Conservation (phyloP, 495 filamentous ascomycete species). For the Xylaria intraflava region DNA sequence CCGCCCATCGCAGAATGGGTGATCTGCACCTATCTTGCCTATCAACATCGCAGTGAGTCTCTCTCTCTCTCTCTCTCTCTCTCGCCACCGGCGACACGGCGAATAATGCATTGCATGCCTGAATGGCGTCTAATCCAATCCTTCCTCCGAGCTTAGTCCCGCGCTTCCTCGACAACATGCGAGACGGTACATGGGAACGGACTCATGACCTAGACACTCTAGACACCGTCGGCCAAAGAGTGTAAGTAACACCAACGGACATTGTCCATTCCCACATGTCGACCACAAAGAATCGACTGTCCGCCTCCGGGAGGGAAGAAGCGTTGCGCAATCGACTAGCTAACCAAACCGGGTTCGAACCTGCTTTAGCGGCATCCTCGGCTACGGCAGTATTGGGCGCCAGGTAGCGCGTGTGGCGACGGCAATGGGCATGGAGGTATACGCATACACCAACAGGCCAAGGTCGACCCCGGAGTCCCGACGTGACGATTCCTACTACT, state of each 20-base stretch:
- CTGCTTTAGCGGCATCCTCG: constrained; percentile 59
- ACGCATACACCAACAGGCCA: constrained; percentile 71
- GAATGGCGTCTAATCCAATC: constrained; percentile 11
- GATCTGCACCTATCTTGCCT: constrained; percentile 44
- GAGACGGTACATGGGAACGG: constrained; percentile 45
- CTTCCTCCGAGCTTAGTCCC: constrained; percentile 35
- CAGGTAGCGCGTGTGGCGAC: constrained; percentile 63
- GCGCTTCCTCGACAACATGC: constrained; percentile 48
- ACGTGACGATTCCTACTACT: constrained; percentile 59
- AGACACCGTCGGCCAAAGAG: constrained; percentile 40
- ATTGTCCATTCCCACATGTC: neutral
- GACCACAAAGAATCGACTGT: neutral
- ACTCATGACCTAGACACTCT: constrained; percentile 27
- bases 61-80: neutral
- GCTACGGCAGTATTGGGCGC: constrained; percentile 78
- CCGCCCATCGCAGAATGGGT: constrained; percentile 84
- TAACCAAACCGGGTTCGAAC: neutral
- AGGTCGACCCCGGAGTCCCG: constrained; percentile 48
- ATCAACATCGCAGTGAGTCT: constrained; percentile 40
- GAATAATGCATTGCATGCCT: neutral
- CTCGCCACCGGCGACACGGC: neutral
- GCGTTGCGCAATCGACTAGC: neutral
- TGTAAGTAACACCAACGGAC: constrained; percentile 26
- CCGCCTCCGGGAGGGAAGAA: neutral
- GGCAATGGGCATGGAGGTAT: constrained; percentile 72